These are phyloP conservation scores for Hortiboletus campestris DNA, from an alignment of 768 basidiomycete genomes.

Conservation along the genomic window DNA sequence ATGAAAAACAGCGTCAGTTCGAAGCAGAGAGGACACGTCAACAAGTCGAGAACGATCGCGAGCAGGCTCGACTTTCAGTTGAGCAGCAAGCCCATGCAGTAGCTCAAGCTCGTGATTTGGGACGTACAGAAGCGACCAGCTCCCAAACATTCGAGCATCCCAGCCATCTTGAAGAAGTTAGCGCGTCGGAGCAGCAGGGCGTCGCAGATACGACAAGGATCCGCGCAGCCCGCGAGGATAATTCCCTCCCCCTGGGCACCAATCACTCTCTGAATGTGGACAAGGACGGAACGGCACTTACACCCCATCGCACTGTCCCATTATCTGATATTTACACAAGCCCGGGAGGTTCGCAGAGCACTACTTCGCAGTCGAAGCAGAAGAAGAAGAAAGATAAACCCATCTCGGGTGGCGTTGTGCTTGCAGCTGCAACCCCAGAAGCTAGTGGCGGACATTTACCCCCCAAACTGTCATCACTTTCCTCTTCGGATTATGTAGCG, in stretches of 20 bases:
- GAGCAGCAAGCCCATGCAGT: conserved; percentile 11
- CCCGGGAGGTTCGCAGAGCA: background rate
- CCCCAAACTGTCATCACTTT: background rate
- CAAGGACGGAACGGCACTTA: background rate
- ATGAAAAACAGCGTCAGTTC: conserved; percentile 1
- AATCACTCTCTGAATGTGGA: background rate
- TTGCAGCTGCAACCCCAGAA: conserved; percentile 6
- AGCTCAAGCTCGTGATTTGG: conserved; percentile 1
- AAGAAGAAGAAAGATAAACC: conserved; percentile 1
- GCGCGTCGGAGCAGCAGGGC: conserved; percentile 25
- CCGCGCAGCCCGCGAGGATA: conserved; percentile 18
- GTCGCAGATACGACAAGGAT: conserved; percentile 28
- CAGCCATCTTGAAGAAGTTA: background rate
- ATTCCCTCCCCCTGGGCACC: background rate
- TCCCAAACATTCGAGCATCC: conserved; percentile 1
- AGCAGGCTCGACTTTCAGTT: conserved; percentile 7
- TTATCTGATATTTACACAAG: background rate
- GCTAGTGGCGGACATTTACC: background rate
- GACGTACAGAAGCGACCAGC: background rate
- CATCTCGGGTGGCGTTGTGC: conserved; percentile 20
- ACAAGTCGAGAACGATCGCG: background rate
- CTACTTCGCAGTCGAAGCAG: background rate
- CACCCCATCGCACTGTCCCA: background rate
- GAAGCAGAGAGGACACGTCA: conserved; percentile 11
- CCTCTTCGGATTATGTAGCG: background rate